Evolutionary conservation across 108 stramenopile genomes (phyloP).

Genomic region (Pinguiococcus pyrenoidosus): DNA sequence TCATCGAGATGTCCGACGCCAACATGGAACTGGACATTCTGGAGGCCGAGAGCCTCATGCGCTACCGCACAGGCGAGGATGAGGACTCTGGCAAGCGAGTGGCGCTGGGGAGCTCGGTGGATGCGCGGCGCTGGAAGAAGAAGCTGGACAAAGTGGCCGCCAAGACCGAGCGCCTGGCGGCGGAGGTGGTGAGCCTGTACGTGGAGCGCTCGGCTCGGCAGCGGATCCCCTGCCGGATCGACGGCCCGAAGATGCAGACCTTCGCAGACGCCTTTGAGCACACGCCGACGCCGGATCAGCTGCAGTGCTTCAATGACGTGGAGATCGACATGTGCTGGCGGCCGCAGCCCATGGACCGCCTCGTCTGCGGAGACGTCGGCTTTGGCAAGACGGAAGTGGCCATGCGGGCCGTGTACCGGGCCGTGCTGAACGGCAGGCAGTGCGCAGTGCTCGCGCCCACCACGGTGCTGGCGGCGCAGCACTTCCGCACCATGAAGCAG

Average conservation of each 20-base stretch:
- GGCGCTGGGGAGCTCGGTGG: not conserved
- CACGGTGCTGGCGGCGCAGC: constrained; percentile 79
- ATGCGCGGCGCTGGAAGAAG: not conserved
- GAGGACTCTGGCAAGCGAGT: not conserved
- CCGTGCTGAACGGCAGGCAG: constrained; percentile 64
- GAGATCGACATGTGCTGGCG: constrained; percentile 90
- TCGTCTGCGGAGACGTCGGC: constrained; percentile 93
- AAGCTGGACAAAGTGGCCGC: not conserved
- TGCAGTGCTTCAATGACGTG: constrained; percentile 62
- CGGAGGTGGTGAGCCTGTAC: constrained; percentile 12
- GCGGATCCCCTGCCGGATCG: constrained; percentile 17
- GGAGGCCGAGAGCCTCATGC: not conserved
- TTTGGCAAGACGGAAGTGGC: constrained; percentile 95
- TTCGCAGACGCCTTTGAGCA: constrained; percentile 56
- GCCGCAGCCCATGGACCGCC: constrained; percentile 78
- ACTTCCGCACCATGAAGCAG: constrained; percentile 55
- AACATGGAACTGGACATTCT: not conserved
- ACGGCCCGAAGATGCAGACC: constrained; percentile 9
- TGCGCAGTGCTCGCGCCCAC: constrained; percentile 85
- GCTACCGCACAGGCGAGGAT: not conserved
- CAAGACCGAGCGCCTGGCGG: not conserved
- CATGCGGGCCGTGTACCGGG: constrained; percentile 64
- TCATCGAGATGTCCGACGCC: not conserved
- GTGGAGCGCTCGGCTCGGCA: constrained; percentile 10
- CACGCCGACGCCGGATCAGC: constrained; percentile 71